Evolutionary conservation across 2,329 filamentous ascomycete genomes (phyloP), one percentile per base, ranked within the genome.

Genomic region (Monosporascus sp.): DNA sequence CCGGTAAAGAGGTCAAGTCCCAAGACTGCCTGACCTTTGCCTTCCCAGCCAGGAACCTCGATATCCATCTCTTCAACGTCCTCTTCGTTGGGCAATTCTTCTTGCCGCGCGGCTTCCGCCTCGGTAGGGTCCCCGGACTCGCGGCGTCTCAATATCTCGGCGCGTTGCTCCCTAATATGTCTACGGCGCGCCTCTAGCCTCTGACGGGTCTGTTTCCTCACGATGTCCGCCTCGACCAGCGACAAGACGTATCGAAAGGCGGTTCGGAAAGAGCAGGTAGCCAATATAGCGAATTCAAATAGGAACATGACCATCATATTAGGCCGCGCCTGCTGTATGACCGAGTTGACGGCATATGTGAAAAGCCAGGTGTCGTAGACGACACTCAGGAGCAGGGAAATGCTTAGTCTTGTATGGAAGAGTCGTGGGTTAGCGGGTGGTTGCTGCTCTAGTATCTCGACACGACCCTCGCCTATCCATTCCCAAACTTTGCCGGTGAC

Each of bases 271-370:
- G 93, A 96, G 49, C 85, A 86, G 9, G 95, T 86, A 2, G 84
- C 80, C 55, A 97, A 74, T 44, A 99, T 85, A 38, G 93, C 92
- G 66, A 97, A 97, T 70, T 99, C 94, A 63, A 99, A 99, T 6
- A 95, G 84, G 65, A 99, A 99, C 91, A 99, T 97, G 57, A 99
- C 91, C 91, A 97, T 99, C 89, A 99, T 97, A 54, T 95, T 94
- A 0, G 93, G 91, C n/a, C 88, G 81, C 2, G 93, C 90, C 67
- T 95, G 86, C 53, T 89, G 85, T 48, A 97, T 84, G 34, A 97
- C 92, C 0, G 88, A 90, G 27, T 85, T 82, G 56, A 96, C 79
- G 54, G 88, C 86, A 69, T 96, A 97, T 48, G 80, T 80, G 59
- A 97, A 83, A 72, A 99, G 84, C 67, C 81, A 86, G 24, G 85